Percentiles rank a stretch among this genome's conserved stretches.
These are phyloP conservation scores for Dipteronia dyeriana DNA, from an alignment of 345 rosid species.

Conservation along the genomic window DNA sequence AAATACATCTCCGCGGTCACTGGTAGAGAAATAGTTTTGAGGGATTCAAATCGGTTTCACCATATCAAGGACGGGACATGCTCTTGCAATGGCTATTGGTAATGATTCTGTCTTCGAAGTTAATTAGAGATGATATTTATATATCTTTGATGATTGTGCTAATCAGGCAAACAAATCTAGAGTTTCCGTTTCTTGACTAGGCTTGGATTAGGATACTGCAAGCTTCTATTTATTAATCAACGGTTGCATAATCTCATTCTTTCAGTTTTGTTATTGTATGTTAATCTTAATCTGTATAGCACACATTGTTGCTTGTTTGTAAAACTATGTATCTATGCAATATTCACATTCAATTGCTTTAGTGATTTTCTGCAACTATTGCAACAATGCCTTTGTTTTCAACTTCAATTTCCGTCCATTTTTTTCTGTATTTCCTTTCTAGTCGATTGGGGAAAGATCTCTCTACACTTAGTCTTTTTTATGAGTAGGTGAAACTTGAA, in stretches of 20 bases:
- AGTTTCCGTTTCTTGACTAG: background rate
- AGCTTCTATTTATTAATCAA: background rate
- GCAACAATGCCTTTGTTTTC: too few species aligned
- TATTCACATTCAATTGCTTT: background rate
- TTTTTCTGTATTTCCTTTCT: background rate
- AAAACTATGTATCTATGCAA: background rate
- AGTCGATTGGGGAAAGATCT: too few species aligned
- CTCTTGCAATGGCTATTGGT: conserved; percentile 84
- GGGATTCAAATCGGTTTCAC: conserved; percentile 78
- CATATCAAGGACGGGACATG: conserved; percentile 73
- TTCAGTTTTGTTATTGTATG: background rate
- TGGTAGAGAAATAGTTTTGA: conserved; percentile 68
- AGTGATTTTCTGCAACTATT: too few species aligned
- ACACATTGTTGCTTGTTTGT: background rate
- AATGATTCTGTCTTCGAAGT: background rate
- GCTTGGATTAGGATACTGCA: background rate
- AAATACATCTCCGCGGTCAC: conserved; percentile 54
- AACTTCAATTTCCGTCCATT: background rate
- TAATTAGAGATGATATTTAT: background rate
- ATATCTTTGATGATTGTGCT: background rate
- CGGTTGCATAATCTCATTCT: background rate
- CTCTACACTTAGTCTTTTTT: too few species aligned
- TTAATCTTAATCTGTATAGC: background rate
- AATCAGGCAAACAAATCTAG: background rate
- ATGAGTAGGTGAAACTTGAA: too few species aligned